Evolutionary conservation across 306 rosid species (phyloP).

Genomic region (Cotoneaster glaucophyllus): DNA sequence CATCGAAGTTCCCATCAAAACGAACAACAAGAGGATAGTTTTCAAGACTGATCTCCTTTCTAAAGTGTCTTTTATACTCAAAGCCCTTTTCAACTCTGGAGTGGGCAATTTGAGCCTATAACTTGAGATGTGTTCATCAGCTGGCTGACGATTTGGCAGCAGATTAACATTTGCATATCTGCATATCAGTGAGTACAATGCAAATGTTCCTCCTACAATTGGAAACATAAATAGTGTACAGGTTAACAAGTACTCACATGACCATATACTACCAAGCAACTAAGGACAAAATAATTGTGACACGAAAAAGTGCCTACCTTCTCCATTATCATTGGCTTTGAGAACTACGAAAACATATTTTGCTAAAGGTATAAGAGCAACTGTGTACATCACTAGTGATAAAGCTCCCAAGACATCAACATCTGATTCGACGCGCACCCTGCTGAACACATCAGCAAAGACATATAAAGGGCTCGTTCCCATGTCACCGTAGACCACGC

Average conservation of each 20-base stretch:
- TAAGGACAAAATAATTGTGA: conserved; percentile 12
- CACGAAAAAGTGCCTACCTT: conserved; percentile 44
- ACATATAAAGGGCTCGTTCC: conserved; percentile 96
- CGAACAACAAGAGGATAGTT: conserved; percentile 63
- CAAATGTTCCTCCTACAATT: conserved; percentile 93
- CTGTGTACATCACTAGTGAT: conserved; percentile 86
- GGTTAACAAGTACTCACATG: neutral
- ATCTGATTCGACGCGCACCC: conserved; percentile 58
- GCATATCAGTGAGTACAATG: conserved; percentile 89
- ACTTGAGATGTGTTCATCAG: conserved; percentile 86
- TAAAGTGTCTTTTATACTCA: conserved; percentile 61
- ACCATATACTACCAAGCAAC: conserved; percentile 5
- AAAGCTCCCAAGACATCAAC: conserved; percentile 90
- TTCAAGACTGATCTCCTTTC: conserved; percentile 57
- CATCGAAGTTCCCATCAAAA: conserved; percentile 94
- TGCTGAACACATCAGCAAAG: conserved; percentile 86
- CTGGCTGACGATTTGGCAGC: conserved; percentile 89
- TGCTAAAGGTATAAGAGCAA: conserved; percentile 79
- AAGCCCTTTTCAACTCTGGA: conserved; percentile 86
- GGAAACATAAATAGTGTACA: conserved; percentile 10
- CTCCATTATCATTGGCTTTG: conserved; percentile 95
- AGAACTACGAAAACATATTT: conserved; percentile 92
- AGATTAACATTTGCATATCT: conserved; percentile 79
- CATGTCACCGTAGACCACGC: conserved; percentile 96
- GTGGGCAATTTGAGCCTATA: conserved; percentile 89